These are phyloP conservation scores for Fusarium sp. DNA, from an alignment of 2,329 filamentous ascomycete genomes.

Conservation along the genomic window DNA sequence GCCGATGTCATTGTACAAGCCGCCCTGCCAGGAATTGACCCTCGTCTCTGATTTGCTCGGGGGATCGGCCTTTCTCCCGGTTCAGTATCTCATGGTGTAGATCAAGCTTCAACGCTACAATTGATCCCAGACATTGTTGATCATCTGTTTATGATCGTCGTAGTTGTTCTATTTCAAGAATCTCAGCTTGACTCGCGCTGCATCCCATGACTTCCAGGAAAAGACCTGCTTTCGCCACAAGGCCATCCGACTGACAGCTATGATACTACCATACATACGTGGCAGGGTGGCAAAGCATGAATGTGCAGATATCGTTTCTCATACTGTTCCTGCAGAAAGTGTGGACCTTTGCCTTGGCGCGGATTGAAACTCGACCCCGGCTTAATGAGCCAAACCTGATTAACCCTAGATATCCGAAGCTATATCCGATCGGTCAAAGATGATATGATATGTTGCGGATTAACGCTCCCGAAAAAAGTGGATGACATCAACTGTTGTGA, in stretches of 20 bases:
- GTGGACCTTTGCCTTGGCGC: background rate
- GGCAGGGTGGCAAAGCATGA: constrained; percentile 7
- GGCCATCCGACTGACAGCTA: too few relatives aligned
- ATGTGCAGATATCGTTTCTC: background rate
- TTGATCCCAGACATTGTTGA: background rate
- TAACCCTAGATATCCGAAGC: background rate
- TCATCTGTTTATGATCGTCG: background rate
- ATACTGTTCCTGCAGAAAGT: constrained; percentile 16
- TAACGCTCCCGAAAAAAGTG: background rate
- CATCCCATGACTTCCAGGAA: too few relatives aligned
- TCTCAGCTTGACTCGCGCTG: background rate
- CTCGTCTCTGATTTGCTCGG: background rate
- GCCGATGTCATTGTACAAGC: constrained; percentile 23
- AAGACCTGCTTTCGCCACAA: too few relatives aligned
- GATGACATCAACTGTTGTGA: background rate
- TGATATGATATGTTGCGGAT: background rate
- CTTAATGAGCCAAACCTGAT: constrained; percentile 2
- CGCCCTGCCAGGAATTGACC: background rate
- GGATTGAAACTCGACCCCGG: background rate
- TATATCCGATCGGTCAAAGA: background rate
- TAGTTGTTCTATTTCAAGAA: rapidly evolving
- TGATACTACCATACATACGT: background rate
- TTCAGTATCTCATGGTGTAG: background rate
- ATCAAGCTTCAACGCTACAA: background rate
- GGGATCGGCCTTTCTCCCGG: background rate